phyloP scores from a whole-genome alignment of 176 grass and related monocot species.

The Avena insularis region DNA sequence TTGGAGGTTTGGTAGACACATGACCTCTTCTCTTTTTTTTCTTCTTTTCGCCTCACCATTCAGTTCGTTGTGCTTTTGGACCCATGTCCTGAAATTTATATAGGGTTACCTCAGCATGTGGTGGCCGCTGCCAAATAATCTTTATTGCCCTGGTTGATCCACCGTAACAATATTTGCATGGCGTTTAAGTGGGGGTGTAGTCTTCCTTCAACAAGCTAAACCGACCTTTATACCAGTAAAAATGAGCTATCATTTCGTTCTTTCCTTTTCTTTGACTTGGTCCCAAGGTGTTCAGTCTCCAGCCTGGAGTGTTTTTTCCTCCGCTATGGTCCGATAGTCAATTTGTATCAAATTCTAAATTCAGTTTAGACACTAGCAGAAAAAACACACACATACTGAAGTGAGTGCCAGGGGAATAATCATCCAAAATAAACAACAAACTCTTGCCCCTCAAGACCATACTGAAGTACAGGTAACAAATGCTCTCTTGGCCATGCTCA shows the following conservation, averaged over 20 bases:
- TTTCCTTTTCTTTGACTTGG: not conserved
- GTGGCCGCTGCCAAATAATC: not conserved
- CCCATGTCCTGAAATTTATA: not conserved
- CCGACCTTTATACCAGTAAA: not conserved
- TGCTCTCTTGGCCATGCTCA: too few relatives aligned
- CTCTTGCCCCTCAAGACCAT: too few relatives aligned
- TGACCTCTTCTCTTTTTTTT: not conserved
- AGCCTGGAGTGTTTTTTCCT: too few relatives aligned
- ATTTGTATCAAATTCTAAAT: too few relatives aligned
- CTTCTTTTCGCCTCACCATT: not conserved
- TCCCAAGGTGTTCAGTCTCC: not conserved
- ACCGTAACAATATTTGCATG: conserved; percentile 5
- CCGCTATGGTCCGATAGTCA: too few relatives aligned
- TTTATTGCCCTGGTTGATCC: not conserved
- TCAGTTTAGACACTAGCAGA: too few relatives aligned
- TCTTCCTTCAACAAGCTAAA: conserved; percentile 12
- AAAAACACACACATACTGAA: too few relatives aligned
- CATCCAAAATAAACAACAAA: too few relatives aligned
- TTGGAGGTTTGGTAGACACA: not conserved
- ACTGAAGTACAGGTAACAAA: too few relatives aligned
- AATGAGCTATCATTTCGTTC: not conserved
- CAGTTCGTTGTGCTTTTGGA: not conserved
- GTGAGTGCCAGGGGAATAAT: too few relatives aligned
- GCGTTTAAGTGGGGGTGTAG: not conserved
- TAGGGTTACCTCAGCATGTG: not conserved